Conservation (phyloP, 2,329 filamentous ascomycete species). For the Thielaviopsis ethacetica region DNA sequence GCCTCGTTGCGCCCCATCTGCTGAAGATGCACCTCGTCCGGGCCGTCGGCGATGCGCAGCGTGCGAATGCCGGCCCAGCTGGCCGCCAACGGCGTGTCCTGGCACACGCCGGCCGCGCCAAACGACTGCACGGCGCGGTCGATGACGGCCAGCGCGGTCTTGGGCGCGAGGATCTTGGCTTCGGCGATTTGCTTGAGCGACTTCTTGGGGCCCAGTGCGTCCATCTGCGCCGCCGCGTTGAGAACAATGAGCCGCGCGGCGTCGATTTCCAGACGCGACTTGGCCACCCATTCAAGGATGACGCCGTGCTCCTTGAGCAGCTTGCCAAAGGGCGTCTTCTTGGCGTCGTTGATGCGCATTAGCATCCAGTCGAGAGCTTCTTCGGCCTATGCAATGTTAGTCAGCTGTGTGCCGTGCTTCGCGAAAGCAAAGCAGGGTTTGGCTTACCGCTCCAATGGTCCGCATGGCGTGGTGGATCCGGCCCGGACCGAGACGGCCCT, state of each 20-base stretch:
- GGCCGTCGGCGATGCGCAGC: slow-evolving; percentile 75
- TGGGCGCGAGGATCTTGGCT: slow-evolving; percentile 82
- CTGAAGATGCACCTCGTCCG: slow-evolving; percentile 84
- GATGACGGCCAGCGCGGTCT: slow-evolving; percentile 69
- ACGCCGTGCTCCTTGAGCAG: slow-evolving; percentile 77
- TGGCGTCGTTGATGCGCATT: slow-evolving; percentile 79
- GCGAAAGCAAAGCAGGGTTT: not conserved
- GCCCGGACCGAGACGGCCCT: slow-evolving; percentile 86
- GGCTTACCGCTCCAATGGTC: slow-evolving; percentile 61
- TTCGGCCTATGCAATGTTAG: slow-evolving; percentile 42
- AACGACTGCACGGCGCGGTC: slow-evolving; percentile 90
- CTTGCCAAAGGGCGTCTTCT: slow-evolving; percentile 84
- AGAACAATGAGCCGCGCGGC: slow-evolving; percentile 77
- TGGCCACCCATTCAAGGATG: slow-evolving; percentile 87
- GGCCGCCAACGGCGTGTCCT: slow-evolving; percentile 80
- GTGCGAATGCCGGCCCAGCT: slow-evolving; percentile 74
- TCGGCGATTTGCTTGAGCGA: slow-evolving; percentile 87
- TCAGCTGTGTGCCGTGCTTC: not conserved
- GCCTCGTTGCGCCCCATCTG: slow-evolving; percentile 74
- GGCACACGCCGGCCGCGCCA: slow-evolving; percentile 76
- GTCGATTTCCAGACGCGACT: slow-evolving; percentile 85
- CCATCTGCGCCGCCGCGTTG: slow-evolving; percentile 91
- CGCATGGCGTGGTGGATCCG: slow-evolving; percentile 98
- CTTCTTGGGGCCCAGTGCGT: slow-evolving; percentile 72
- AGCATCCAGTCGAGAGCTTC: slow-evolving; percentile 89